A percentile compares a stretch with the other conserved stretches of the same genome.
Conservation (phyloP, 495 filamentous ascomycete genomes). For the Aspergillus avenaceus region DNA sequence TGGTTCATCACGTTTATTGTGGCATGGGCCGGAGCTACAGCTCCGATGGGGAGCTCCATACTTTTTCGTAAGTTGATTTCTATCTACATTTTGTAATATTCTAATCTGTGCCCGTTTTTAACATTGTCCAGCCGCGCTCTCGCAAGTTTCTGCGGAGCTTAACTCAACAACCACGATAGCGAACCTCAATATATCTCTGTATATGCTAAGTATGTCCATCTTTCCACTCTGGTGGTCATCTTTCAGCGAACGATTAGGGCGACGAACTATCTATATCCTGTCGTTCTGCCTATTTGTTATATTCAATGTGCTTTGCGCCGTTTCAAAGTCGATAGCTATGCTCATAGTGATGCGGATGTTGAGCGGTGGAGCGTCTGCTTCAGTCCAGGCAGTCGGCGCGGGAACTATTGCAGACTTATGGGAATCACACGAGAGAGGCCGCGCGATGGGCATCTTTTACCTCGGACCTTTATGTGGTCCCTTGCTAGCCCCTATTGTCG, state of each 20-base stretch:
- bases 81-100: not conserved
- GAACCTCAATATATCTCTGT: constrained; percentile 80
- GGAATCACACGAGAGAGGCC: constrained; percentile 74
- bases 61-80: constrained; percentile 65
- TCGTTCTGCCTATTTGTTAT: constrained; percentile 80
- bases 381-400: constrained; percentile 88
- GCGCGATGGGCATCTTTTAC: constrained; percentile 92
- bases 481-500: constrained; percentile 80
- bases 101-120: not conserved
- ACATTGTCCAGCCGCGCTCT: constrained; percentile 57
- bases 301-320: constrained; percentile 68
- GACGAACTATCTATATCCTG: constrained; percentile 78
- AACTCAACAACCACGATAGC: constrained; percentile 64
- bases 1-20: constrained; percentile 83
- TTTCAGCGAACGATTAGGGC: constrained; percentile 79
- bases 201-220: constrained; percentile 87
- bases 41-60: constrained; percentile 82
- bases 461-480: constrained; percentile 86
- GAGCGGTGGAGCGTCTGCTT: constrained; percentile 78
- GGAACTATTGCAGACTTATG: constrained; percentile 92
- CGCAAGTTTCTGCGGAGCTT: constrained; percentile 63
- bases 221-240: constrained; percentile 95
- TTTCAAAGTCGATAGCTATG: constrained; percentile 76
- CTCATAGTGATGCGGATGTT: constrained; percentile 80
- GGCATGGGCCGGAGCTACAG: constrained; percentile 67